A percentile compares a stretch with the other conserved stretches of the same genome.
phyloP scores from a whole-genome alignment of 179 eudicot species.

The Patellifolia procumbens region DNA sequence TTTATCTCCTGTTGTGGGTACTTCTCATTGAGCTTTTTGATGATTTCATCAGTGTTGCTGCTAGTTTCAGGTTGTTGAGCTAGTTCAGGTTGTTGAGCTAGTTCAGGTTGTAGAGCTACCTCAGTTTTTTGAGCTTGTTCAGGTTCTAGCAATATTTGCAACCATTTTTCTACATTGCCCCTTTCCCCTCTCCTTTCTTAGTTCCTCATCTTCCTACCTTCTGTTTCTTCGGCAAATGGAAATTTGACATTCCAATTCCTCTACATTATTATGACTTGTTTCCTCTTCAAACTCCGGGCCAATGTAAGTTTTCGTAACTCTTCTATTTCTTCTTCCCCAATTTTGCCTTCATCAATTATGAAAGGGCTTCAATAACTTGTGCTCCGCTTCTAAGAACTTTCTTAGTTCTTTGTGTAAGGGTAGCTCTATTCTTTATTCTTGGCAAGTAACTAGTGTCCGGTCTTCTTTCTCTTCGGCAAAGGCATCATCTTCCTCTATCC shows the following conservation, averaged over 20 bases:
- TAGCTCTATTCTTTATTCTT: slow-evolving; percentile 21
- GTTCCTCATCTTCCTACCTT: slow-evolving; percentile 65
- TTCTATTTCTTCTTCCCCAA: slow-evolving; percentile 31
- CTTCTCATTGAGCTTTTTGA: slow-evolving; percentile 43
- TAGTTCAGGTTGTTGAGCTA: slow-evolving; percentile 12
- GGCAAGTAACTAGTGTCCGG: slow-evolving; percentile 38
- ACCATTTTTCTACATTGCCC: slow-evolving; percentile 92
- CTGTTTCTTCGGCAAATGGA: slow-evolving; percentile 39
- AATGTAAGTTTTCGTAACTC: slow-evolving; percentile 14
- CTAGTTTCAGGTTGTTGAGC: slow-evolving; percentile 23
- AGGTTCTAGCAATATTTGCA: slow-evolving; percentile 61
- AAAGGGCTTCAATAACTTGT: slow-evolving; percentile 54
- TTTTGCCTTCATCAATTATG: slow-evolving; percentile 36
- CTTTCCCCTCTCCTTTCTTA: slow-evolving; percentile 71
- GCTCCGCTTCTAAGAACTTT: slow-evolving; percentile 78
- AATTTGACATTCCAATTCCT: slow-evolving; percentile 32
- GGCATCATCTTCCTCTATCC: slow-evolving; percentile 57
- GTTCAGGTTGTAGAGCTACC: slow-evolving; percentile 26
- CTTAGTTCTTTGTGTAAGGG: slow-evolving; percentile 68
- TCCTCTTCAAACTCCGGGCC: slow-evolving; percentile 19
- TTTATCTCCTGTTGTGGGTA: slow-evolving; percentile 49
- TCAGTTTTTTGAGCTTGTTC: slow-evolving; percentile 22
- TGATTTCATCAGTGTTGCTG: slow-evolving; percentile 44
- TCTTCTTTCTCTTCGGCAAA: slow-evolving; percentile 46
- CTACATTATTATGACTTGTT: slow-evolving; percentile 21